Evolutionary conservation across 768 basidiomycete species (phyloP), one percentile per base, ranked within the genome.

Genomic region (Rhodotorula paludigena): DNA sequence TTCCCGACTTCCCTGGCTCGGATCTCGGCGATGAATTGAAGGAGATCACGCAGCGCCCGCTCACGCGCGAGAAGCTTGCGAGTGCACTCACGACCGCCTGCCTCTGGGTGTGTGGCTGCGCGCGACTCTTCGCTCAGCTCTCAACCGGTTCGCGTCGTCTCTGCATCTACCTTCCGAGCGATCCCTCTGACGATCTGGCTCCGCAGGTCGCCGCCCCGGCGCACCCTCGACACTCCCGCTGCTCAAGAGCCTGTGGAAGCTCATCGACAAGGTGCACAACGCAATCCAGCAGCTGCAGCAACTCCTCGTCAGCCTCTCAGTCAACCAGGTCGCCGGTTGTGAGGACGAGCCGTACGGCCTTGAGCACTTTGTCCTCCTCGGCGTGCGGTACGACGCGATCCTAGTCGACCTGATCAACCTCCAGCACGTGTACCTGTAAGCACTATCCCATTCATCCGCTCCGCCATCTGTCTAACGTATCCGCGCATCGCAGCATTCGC

Each of bases 361-460:
- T 28, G 69, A 71, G 48, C 65, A 71, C 35, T 67, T 57, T 32
- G 61, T 71, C 32, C 58, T 71, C 1, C 57, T 66, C 38, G 69
- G 69, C 20, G 69, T 71, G 0, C 51, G 69, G 8, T 58, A 60
- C n/a, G 69, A 71, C 33, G 35, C 65, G n/a, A 12, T 63, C 21
- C 49, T 71, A 8, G 62, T 71, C 25, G 69, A 71, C 58, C n/a
- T 67, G 21, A 47, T 71, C 62, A 66, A 67, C 33, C 57, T 71
- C 5, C 55, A 64, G 48, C 65, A 71, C 54, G 33, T 42, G 16
- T 71, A 57, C 60, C 57, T 71, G 41, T 62, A 16, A 41, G 61
- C 39, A 11, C 35, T 6, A 4, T 25, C 18, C 38, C 30, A 10
- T 32, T 33, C 21, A n/a, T n/a, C n/a, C n/a, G n/a, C n/a, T n/a